A percentile compares a stretch with the other conserved stretches of the same genome.
phyloP scores from a whole-genome alignment of 371 early-diverging fungal genomes.

The Saksenaea vasiformis region DNA sequence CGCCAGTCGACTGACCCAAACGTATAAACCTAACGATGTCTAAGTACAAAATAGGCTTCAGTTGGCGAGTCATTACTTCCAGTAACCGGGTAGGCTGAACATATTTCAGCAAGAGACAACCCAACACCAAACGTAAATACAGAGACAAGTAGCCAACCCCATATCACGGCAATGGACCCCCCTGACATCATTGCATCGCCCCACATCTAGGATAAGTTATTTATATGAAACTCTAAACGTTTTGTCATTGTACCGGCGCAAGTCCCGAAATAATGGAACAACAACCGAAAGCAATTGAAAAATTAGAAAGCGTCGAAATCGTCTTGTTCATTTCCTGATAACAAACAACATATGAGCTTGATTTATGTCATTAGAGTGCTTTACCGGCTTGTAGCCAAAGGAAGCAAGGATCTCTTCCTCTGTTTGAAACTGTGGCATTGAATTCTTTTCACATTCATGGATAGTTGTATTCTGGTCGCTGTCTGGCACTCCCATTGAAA shows the following conservation, averaged over 20 bases:
- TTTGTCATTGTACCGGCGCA: constrained; percentile 41
- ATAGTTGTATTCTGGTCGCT: not conserved
- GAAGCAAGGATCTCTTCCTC: constrained; percentile 55
- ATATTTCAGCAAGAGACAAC: constrained; percentile 74
- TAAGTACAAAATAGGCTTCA: too few species aligned
- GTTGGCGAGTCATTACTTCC: too few species aligned
- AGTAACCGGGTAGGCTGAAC: constrained; percentile 70
- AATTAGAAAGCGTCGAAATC: constrained; percentile 61
- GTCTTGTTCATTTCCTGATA: constrained; percentile 69
- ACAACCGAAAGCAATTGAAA: constrained; percentile 64
- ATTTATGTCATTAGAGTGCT: too few species aligned
- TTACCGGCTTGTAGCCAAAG: constrained; percentile 64
- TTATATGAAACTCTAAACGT: not conserved
- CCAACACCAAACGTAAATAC: constrained; percentile 66
- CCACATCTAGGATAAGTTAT: constrained; percentile 34
- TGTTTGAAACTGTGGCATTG: constrained; percentile 25
- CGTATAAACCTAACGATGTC: constrained; percentile 48
- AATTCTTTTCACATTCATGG: constrained; percentile 6
- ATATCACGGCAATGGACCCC: constrained; percentile 69
- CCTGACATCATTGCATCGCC: constrained; percentile 65
- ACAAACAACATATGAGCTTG: too few species aligned
- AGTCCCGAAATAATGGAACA: constrained; percentile 63
- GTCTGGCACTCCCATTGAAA: not conserved
- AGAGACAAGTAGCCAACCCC: constrained; percentile 71
- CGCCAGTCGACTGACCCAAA: constrained; percentile 63